These are phyloP conservation scores for Sphagnum tenellum DNA, from an alignment of 225 moss, liverwort and hornwort species.

Conservation along the genomic window DNA sequence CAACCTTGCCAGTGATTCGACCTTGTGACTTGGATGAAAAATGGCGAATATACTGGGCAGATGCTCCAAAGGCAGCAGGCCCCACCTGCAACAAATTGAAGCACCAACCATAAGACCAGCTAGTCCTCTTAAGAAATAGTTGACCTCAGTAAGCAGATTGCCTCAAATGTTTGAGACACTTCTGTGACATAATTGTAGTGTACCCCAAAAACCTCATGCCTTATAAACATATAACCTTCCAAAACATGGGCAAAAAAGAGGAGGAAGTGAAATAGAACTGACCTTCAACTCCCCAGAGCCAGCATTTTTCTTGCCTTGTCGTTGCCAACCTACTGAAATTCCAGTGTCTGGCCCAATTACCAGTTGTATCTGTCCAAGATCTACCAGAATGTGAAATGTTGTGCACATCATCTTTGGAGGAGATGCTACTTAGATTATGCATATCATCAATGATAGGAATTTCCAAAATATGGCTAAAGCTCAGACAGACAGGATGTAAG, in stretches of 20 bases:
- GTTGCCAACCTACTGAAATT: conserved; percentile 83
- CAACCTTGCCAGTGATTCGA: conserved; percentile 75
- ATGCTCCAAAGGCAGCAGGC: conserved; percentile 59
- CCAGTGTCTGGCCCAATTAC: conserved; percentile 79
- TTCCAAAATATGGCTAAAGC: neutral
- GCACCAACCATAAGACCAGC: neutral
- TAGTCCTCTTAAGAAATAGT: no score
- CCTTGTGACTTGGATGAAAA: conserved; percentile 90
- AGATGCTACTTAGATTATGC: no score
- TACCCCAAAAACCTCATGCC: no score
- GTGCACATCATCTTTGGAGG: no score
- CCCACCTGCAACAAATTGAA: conserved; percentile 46
- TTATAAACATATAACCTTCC: no score
- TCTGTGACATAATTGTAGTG: no score
- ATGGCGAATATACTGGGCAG: conserved; percentile 76
- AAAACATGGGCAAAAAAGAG: neutral
- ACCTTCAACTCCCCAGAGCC: conserved; percentile 94
- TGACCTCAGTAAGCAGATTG: no score
- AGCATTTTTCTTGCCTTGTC: conserved; percentile 72
- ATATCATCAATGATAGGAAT: neutral
- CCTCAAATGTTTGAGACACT: no score
- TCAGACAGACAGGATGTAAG: neutral
- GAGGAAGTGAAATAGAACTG: conserved; percentile 3
- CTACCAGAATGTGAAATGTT: neutral
- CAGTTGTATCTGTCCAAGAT: conserved; percentile 62